Percentiles rank a stretch among this genome's conserved stretches.
Conservation (phyloP, 306 rosid genomes). For the Vigna angularis region DNA sequence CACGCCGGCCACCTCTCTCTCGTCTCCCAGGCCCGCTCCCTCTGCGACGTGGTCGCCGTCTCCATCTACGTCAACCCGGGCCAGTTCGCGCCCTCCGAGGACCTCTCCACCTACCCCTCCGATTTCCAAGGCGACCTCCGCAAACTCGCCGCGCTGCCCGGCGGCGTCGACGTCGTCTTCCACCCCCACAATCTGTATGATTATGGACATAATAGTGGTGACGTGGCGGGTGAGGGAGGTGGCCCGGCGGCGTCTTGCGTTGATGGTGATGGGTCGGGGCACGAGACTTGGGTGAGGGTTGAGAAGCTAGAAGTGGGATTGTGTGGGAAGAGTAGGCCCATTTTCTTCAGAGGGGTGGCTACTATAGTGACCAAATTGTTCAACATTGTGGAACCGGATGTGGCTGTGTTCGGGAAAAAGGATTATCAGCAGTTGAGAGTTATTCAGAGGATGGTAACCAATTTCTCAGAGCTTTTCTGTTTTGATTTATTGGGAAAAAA, state of each 20-base stretch:
- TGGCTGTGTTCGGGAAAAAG: slow-evolving; percentile 90
- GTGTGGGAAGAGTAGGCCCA: slow-evolving; percentile 87
- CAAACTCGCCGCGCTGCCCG: slow-evolving; percentile 66
- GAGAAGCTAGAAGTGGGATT: slow-evolving; percentile 79
- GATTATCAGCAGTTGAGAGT: slow-evolving; percentile 93
- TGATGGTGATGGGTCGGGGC: slow-evolving; percentile 60
- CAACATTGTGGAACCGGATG: slow-evolving; percentile 88
- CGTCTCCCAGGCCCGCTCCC: slow-evolving; percentile 61
- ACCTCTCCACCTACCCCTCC: slow-evolving; percentile 89
- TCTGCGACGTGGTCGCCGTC: slow-evolving; percentile 60
- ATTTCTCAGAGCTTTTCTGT: neutral
- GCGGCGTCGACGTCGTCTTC: slow-evolving; percentile 79
- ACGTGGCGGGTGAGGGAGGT: neutral
- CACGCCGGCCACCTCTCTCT: slow-evolving; percentile 85
- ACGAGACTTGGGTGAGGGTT: slow-evolving; percentile 88
- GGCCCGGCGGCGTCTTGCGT: slow-evolving; percentile 56
- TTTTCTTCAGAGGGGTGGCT: slow-evolving; percentile 90
- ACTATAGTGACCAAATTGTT: slow-evolving; percentile 86
- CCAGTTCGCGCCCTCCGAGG: slow-evolving; percentile 87
- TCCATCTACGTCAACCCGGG: slow-evolving; percentile 91
- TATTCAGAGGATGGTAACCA: slow-evolving; percentile 71
- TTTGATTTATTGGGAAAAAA: no score
- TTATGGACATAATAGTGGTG: slow-evolving; percentile 37
- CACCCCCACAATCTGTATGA: slow-evolving; percentile 74
- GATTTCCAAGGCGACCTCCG: slow-evolving; percentile 72